Base-by-base conservation (phyloP, 345 rosid species). In the Eucalyptus sideroxylon region DNA sequence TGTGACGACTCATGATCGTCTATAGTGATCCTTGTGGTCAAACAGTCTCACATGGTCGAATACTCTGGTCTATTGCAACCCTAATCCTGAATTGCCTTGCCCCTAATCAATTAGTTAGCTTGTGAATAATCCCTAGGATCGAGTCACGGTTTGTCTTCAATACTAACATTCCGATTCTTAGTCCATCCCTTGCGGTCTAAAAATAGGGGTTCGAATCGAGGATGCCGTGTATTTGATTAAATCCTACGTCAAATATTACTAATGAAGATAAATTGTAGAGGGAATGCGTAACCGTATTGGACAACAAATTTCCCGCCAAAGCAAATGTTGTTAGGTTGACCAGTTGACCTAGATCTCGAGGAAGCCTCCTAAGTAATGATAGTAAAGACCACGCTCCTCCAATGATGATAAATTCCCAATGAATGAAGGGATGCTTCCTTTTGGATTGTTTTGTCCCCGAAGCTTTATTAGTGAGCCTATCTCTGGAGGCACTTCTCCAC, bases 31-130 rank as follows among this genome's bases (percentile, higher is more conserved):
- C 56, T 51, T 51, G 56, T 51, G 56, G 56, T 51, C 56, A 51
- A 51, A 51, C 1, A 2, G 56, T 51, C 56, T 51, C 23, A 51
- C 23, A 51, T 51, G 56, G 23, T 51, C 1, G 4, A 51, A 51
- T 51, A 1, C 56, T 7, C 0, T 7, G 23, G 56, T 51, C 9
- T 51, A 17, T 17, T 0, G 9, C 9, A 51, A 51, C 56, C 23
- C 0, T 17, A 2, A 51, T 17, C 56, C 1, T 17, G 9, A 51
- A 51, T 51, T 51, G 9, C 23, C 56, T 51, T 51, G 56, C 56
- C 56, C 9, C 0, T 51, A 51, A 51, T 51, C 0, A 51, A 1
- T 51, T 17, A 51, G 56, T 51, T 0, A 17, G 0, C 4, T 51
- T 17, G 23, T 51, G 23, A 51, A 17, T 0, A 51, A 51, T 51